These are phyloP conservation scores for Excoecaria cochinchinensis DNA, from an alignment of 345 rosid genomes.

Conservation along the genomic window DNA sequence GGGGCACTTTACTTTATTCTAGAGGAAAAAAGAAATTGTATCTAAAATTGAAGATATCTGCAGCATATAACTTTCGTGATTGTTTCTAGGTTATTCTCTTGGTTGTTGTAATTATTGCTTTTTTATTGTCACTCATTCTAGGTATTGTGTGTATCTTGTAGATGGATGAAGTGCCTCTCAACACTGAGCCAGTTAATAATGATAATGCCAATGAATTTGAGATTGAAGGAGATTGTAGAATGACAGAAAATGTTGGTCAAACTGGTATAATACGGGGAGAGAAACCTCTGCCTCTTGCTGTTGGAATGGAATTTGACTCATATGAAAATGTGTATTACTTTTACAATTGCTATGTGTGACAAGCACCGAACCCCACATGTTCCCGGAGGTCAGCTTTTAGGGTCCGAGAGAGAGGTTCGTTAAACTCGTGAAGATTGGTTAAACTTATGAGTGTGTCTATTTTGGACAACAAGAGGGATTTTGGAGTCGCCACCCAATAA, in stretches of 20 bases:
- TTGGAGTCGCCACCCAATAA: too few relatives aligned
- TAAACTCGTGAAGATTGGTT: too few relatives aligned
- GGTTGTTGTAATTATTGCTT: neutral
- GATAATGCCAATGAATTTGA: constrained; percentile 45
- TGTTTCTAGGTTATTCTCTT: neutral
- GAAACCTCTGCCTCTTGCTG: constrained; percentile 46
- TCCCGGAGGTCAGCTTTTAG: too few relatives aligned
- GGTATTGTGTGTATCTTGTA: constrained; percentile 7
- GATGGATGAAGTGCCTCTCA: constrained; percentile 59
- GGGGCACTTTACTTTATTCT: too few relatives aligned
- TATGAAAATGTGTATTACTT: constrained; percentile 53
- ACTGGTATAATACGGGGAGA: constrained; percentile 39
- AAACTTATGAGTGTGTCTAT: too few relatives aligned
- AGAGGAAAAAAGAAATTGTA: neutral
- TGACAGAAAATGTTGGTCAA: constrained; percentile 37
- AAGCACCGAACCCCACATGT: too few relatives aligned
- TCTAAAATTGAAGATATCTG: neutral
- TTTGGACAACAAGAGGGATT: too few relatives aligned
- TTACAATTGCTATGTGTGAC: constrained; percentile 52
- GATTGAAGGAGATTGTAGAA: constrained; percentile 44
- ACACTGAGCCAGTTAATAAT: constrained; percentile 41
- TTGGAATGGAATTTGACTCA: constrained; percentile 55
- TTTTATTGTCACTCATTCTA: neutral
- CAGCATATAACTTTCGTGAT: neutral
- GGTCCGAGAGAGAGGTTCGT: too few relatives aligned